These are phyloP conservation scores for Misopates orontium DNA, from an alignment of 257 asterid species.

Conservation along the genomic window DNA sequence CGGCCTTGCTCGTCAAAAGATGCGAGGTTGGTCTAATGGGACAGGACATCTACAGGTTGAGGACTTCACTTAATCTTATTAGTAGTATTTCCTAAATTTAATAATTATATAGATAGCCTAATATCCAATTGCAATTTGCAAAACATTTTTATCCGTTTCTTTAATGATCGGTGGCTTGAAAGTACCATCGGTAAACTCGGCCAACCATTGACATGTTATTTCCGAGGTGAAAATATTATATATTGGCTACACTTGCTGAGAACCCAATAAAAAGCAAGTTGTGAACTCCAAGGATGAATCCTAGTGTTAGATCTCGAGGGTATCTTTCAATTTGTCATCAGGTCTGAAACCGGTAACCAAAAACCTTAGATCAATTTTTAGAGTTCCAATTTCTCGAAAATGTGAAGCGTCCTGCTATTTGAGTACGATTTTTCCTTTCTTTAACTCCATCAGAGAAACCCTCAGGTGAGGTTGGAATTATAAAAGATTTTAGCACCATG, in stretches of 20 bases:
- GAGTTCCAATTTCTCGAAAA: constrained; percentile 33
- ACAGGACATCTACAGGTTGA: too few species aligned
- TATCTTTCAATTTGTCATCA: constrained; percentile 37
- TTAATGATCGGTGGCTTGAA: constrained; percentile 46
- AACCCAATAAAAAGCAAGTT: constrained; percentile 52
- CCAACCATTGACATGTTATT: constrained; percentile 47
- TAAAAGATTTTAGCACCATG: constrained; percentile 49
- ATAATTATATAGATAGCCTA: too few species aligned
- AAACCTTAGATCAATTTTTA: constrained; percentile 41
- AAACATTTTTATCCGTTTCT: constrained; percentile 45
- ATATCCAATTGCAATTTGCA: too few species aligned
- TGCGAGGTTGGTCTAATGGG: too few species aligned
- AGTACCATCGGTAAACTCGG: constrained; percentile 43
- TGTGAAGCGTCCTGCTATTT: constrained; percentile 34
- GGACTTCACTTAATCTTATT: too few species aligned
- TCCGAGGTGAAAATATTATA: constrained; percentile 50
- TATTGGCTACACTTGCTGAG: constrained; percentile 45
- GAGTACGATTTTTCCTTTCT: constrained; percentile 48
- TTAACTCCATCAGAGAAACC: constrained; percentile 51
- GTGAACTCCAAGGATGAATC: constrained; percentile 50
- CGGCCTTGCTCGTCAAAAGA: too few species aligned
- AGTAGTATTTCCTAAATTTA: too few species aligned
- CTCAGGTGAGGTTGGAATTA: constrained; percentile 39
- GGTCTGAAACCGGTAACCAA: constrained; percentile 53
- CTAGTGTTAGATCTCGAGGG: constrained; percentile 29